A percentile compares a stretch with the other conserved stretches of the same genome.
Evolutionary conservation across 2,329 filamentous ascomycete species (phyloP).

Genomic region (Pestalotiopsis sp.): DNA sequence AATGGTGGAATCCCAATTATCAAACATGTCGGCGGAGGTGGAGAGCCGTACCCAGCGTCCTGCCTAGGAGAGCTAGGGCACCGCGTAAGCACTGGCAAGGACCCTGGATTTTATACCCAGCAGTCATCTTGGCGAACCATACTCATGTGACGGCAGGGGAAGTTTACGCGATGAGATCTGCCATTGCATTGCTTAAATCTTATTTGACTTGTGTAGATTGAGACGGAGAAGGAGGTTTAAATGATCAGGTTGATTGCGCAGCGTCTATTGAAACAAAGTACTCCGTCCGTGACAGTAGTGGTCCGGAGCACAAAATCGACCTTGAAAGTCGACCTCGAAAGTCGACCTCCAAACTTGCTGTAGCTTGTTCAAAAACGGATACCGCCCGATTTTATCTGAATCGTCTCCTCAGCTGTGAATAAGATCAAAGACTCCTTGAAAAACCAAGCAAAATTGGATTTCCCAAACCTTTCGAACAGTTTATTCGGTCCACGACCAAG

Average conservation of each 20-base stretch:
- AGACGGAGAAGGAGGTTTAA: no score
- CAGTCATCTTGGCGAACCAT: neutral
- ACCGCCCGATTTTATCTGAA: no score
- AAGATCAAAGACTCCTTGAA: no score
- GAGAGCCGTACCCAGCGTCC: neutral
- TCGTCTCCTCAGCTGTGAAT: no score
- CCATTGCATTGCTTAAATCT: neutral
- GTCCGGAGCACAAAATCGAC: no score
- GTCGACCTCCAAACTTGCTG: no score
- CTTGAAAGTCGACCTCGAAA: no score
- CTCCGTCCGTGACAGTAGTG: neutral
- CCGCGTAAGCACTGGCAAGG: neutral
- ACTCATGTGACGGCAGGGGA: neutral
- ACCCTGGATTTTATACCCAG: neutral
- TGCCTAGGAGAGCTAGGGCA: conserved; percentile 1
- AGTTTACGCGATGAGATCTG: neutral
- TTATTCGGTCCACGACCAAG: no score
- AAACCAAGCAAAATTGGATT: no score
- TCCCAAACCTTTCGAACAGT: no score
- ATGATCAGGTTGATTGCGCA: no score
- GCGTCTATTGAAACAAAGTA: neutral
- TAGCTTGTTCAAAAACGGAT: no score
- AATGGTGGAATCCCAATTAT: neutral
- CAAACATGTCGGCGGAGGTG: neutral
- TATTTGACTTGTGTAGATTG: neutral